Evolutionary conservation across 1,139 yeast species (phyloP), one percentile per base, ranked within the genome.

Genomic region (Candida albicans): DNA sequence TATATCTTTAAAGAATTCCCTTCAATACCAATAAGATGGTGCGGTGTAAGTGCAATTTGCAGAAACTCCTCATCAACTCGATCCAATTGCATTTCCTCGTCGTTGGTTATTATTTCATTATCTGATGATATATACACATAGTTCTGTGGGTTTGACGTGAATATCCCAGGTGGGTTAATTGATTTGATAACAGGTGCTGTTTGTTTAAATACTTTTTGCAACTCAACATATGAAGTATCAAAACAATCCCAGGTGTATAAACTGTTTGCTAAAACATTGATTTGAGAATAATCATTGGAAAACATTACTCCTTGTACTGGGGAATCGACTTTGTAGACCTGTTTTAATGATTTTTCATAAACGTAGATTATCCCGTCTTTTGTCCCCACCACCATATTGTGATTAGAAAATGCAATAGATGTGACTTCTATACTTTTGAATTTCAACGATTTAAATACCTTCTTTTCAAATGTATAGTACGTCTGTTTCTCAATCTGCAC

Each of bases 201-300:
- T n/a, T 32, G 40, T 41, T 67, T 67, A 47, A 70, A 65, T 0
- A 65, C 66, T 39, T 61, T 60, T 1, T 55, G 29, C 12, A 70
- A 44, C 44, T 69, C 76, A 7, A 52, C 43, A 39, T 56, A 59
- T 0, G 67, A 46, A 2, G 59, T 52, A 39, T 68, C 75, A 44
- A 67, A 65, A 35, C 67, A 64, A 42, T 67, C 70, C 76, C 76
- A 72, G 15, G 58, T 52, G 36, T 62, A 54, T 24, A 61, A 45
- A 15, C 44, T 47, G 26, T 52, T 49, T 2, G 61, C 49, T 33
- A 64, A 48, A 1, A 64, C 40, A 41, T 58, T 59, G 4, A 68
- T 59, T 46, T 59, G 62, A 9, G 53, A 49, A 43, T 54, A 52
- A 47, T 59, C 56, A 43, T 60, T 58, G 18, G 61, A 45, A 42